Percentiles rank a stretch among this genome's conserved stretches.
phyloP scores from a whole-genome alignment of 2,329 filamentous ascomycete genomes.

The Penicillium sp. region DNA sequence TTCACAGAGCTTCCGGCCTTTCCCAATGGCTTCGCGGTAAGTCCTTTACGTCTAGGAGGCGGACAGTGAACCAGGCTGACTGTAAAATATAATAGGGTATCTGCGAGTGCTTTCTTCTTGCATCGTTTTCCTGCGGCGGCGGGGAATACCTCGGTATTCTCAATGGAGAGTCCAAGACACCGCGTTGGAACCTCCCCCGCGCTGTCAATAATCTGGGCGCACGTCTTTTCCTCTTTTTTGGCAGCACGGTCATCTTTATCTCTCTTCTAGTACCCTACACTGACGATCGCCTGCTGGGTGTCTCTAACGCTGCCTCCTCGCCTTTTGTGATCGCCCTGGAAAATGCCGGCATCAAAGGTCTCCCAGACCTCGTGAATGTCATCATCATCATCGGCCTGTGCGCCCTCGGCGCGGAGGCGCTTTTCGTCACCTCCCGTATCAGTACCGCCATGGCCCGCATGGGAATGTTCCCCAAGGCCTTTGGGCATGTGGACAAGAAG shows the following conservation, averaged over 20 bases:
- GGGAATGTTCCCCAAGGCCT: not conserved
- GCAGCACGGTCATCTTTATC: constrained; percentile 56
- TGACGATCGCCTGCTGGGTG: constrained; percentile 52
- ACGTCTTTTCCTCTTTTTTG: constrained; percentile 62
- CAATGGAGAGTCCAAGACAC: not conserved
- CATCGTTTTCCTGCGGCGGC: constrained; percentile 14
- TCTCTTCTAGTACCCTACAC: constrained; percentile 66
- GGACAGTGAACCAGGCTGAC: no score
- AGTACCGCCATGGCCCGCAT: not conserved
- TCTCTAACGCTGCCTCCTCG: constrained; percentile 30
- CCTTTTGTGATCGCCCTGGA: constrained; percentile 40
- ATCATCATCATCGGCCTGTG: constrained; percentile 36
- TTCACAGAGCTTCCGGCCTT: not conserved
- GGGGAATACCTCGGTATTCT: constrained; percentile 32
- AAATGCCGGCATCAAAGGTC: constrained; percentile 30
- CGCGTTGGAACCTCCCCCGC: not conserved
- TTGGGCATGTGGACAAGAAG: not conserved
- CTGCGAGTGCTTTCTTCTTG: not conserved
- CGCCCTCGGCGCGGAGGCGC: not conserved
- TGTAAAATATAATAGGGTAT: not conserved
- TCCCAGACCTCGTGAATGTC: constrained; percentile 37
- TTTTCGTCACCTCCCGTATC: not conserved
- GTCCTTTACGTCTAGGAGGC: not conserved
- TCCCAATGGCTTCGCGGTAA: not conserved
- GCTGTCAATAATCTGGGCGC: constrained; percentile 73